Evolutionary conservation across 768 basidiomycete species (phyloP), one percentile per base, ranked within the genome.

Genomic region (Mycena rebaudengoi): DNA sequence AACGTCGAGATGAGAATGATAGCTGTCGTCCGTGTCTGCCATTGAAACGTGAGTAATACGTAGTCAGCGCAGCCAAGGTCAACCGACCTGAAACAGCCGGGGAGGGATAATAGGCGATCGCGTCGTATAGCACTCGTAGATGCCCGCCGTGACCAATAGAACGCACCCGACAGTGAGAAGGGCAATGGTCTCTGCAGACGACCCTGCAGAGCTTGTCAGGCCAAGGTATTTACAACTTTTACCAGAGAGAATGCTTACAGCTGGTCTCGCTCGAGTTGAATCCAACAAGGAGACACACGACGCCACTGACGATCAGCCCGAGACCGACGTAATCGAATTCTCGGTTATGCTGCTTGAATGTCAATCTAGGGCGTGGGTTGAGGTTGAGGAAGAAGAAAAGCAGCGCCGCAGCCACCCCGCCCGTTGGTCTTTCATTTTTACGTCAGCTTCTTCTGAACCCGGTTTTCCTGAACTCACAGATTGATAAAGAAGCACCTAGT

Each of bases 401-500:
- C 33, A 92, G 68, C 1, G 66, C 76, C 23, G 82, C 86, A 6
- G 89, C 89, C 29, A 89, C 66, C 41, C 89, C 91, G 23, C 90
- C 92, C 0, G 90, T 92, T 1, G 92, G 92, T 39, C 91, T 92
- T 49, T 10, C 54, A 43, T n/a, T 8, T 12, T 2, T 18, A 16
- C 20, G 59, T 60, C 28, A 30, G 33, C n/a, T 35, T 43, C 14
- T 8, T 23, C 3, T 18, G 43, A 25, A 30, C 2, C 28, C 25
- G 7, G 2, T 32, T 30, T 2, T 5, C 35, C 0, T 12, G 26
- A n/a, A 64, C 86, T 58, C 71, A 89, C 90, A 92, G 68, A 68
- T 91, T 92, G 67, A 92, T 88, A 71, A 86, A 91, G 75, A 92
- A 92, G 72, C 90, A 91, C 87, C 86, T 88, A 23, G n/a, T n/a